Base-by-base conservation (phyloP, 306 rosid species). In the Canavalia ensiformis region DNA sequence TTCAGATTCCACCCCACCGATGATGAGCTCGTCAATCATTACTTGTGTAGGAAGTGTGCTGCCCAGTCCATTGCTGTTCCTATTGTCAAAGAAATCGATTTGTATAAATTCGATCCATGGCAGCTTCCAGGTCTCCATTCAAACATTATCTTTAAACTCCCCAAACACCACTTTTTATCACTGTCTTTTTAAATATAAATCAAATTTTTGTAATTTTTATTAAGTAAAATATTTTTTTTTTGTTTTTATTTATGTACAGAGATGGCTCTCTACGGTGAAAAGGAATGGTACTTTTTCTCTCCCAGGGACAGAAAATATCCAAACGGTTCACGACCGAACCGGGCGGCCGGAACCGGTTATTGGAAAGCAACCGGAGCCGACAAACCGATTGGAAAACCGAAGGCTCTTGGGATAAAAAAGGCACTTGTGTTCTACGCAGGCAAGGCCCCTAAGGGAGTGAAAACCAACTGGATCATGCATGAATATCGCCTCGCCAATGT, bases 291-390 rank as follows among this genome's bases (percentile, higher is more conserved):
- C 50, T 95, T 95, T 85, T 95, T 95, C 78, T 88, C 99, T n/a
- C 99, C 97, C 0, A 60, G 99, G 78, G 99, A 93, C 67, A 58
- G 98, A 4, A 95, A 95, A 58, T 95, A 95, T 57, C 99, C 99
- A 2, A 95, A 95, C 93, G 99, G 99, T 30, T 95, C 99, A 3
- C 54, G 99, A 3, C 99, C 99, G 59, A 95, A 95, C 92, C 92
- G 98, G 78, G 93, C 99, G 0, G 98, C 99, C 0, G 98, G 98
- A 64, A 79, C 84, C 64, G 99, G 99, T 0, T 93, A 91, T 31
- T 95, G 99, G 98, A 95, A 95, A 78, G 99, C 99, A 0, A 95
- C 99, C 2, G 99, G 99, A 29, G 99, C 97, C 0, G 99, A 93
- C 68, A 95, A 95, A 85, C 93, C 97, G 83, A 95, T 95, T 4